phyloP scores from a whole-genome alignment of 345 rosid genomes.

The Syzygium grande region DNA sequence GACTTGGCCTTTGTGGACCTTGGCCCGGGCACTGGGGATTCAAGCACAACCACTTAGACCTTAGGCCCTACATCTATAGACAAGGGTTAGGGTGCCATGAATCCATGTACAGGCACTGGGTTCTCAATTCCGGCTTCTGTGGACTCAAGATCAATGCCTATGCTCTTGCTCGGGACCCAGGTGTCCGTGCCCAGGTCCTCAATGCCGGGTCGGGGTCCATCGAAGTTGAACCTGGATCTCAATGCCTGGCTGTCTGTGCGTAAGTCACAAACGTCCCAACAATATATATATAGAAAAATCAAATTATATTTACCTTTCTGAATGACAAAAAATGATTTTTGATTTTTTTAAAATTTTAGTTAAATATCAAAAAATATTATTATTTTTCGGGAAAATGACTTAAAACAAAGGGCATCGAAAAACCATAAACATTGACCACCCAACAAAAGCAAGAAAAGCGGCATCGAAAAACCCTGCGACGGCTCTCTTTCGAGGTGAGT shows the following conservation, averaged over 20 bases:
- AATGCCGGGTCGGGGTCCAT: accelerated
- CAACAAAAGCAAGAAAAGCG: not conserved
- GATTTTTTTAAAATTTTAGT: accelerated
- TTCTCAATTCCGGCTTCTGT: accelerated
- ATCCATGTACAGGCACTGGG: not conserved
- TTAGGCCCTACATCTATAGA: no score
- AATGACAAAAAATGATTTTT: accelerated
- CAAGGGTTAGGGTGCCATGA: no score
- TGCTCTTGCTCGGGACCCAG: not conserved
- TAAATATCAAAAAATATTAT: no score
- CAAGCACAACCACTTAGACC: no score
- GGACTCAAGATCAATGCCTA: accelerated
- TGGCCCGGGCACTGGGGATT: no score
- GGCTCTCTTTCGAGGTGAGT: not conserved
- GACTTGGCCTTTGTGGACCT: no score
- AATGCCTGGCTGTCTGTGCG: accelerated
- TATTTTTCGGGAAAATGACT: accelerated
- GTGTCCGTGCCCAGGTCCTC: accelerated
- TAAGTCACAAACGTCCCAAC: no score
- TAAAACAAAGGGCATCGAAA: not conserved
- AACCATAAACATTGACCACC: not conserved
- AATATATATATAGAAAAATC: not conserved
- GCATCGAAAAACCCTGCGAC: not conserved
- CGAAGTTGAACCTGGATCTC: not conserved
- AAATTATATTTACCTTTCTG: not conserved